Evolutionary conservation across 352 stramenopile species (phyloP), one percentile per base, ranked within the genome.

Genomic region (Pythium aquatile): DNA sequence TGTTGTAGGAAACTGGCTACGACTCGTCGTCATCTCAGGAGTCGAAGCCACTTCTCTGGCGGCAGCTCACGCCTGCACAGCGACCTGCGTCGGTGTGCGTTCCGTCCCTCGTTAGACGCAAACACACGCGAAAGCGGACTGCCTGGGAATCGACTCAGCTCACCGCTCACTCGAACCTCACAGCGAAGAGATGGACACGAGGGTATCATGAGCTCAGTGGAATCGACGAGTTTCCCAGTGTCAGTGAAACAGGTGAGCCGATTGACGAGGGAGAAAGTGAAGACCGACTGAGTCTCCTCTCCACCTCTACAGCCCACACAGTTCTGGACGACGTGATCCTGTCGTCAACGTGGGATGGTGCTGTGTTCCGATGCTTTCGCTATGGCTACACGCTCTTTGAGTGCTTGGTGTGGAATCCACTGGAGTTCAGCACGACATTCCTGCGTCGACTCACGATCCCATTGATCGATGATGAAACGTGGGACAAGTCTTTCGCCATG

Each of bases 391-490:
- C 42, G 20, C 16, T 66, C 40, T 78, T 92, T 35, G 65, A 79
- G 14, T 65, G 62, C 7, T 77, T 79, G n/a, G 26, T 94, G 20
- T 94, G 85, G 85, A 80, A 74, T 20, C 85, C 83, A 9, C 77
- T 94, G 30, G 81, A 91, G 59, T 76, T 91, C 51, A 59, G 70
- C 32, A 90, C 76, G 4, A 87, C 87, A 10, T 90, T 92, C 55
- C 39, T 88, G 9, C 75, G 85, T 17, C 76, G 83, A 14, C 66
- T 94, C 30, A 90, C 81, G 5, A 94, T 94, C 40, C 85, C 85
- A 4, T 65, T 94, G 13, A 77, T 94, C 26, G 80, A 92, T 32
- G 80, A 91, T 42, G 85, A 94, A 28, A 90, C 83, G 1, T 94
- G 85, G 85, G 70, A 94, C 62, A 92, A 92, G 54, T 80, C 77